Base-by-base conservation (phyloP, 2,329 filamentous ascomycete species). In the Didymella pomorum region DNA sequence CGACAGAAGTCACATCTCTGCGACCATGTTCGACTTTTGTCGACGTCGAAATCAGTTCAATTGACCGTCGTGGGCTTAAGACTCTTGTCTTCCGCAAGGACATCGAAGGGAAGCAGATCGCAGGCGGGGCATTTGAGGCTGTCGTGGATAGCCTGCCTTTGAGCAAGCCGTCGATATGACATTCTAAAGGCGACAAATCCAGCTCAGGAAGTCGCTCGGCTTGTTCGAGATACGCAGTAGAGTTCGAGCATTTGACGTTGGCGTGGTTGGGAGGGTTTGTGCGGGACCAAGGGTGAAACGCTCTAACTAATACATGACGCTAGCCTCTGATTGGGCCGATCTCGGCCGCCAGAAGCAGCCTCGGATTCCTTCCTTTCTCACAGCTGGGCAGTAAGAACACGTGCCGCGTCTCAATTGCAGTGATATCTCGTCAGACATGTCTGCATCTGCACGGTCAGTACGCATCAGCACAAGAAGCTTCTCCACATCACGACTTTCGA, bases 271-370 rank as follows among this genome's bases (percentile, higher is more conserved):
- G 4, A 35, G 31, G 28, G 23, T 25, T 47, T 42, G 26, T n/a
- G 33, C 16, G 43, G 23, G n/a, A 23, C 29, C 26, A 26, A 52
- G 23, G 25, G 16, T 51, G 41, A 37, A 56, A 48, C 29, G 16
- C 31, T 21, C 18, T 33, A 49, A 44, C 49, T 65, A 64, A 65
- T 51, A 52, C 49, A 56, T 26, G 39, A 35, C 44, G 37, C 63
- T 52, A 60, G 53, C 44, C 51, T 48, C 33, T 59, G 61, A 66
- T 66, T 67, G 63, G 62, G 54, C 61, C 59, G 61, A 69, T 58
- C 48, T 67, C 66, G 65, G 66, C 65, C 31, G 41, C 61, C 63
- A 58, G 55, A 60, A 57, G 47, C 57, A 58, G 52, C 56, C 56
- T 51, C 53, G 60, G 52, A 46, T 56, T 53, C 58, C 53, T 46